Conservation (phyloP, 495 filamentous ascomycete genomes). For the Podospora pseudocomata region DNA sequence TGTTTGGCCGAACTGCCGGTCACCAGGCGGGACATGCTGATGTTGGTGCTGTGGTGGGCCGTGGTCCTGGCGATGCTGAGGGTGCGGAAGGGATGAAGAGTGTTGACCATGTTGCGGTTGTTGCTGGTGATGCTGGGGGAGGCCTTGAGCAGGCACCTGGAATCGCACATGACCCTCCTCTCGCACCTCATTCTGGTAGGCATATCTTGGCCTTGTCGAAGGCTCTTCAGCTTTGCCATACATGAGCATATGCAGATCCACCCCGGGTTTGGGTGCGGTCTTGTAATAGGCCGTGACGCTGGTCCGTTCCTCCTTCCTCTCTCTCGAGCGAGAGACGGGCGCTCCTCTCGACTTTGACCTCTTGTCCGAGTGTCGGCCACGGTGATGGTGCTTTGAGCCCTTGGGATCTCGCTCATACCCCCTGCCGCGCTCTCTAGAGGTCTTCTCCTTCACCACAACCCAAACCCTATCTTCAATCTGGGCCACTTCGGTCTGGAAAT, state of each 20-base stretch:
- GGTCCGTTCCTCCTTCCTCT: neutral
- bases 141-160: neutral
- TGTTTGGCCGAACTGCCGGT: neutral
- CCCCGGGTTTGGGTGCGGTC: neutral
- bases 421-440: neutral
- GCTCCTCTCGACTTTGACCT: neutral
- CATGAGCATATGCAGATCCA: neutral
- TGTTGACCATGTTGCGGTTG: neutral
- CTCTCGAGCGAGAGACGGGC: neutral
- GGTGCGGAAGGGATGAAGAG: neutral
- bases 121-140: neutral
- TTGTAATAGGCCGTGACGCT: neutral
- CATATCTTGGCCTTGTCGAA: neutral
- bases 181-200: neutral
- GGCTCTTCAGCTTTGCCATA: neutral
- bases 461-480: neutral
- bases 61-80: neutral
- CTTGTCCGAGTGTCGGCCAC: neutral
- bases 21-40: too few species aligned
- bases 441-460: neutral
- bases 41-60: neutral
- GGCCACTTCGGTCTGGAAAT: neutral
- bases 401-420: neutral
- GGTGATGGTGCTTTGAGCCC: neutral
- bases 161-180: neutral